Conservation (phyloP, 257 asterid genomes). For the Thymus quinquecostatus region DNA sequence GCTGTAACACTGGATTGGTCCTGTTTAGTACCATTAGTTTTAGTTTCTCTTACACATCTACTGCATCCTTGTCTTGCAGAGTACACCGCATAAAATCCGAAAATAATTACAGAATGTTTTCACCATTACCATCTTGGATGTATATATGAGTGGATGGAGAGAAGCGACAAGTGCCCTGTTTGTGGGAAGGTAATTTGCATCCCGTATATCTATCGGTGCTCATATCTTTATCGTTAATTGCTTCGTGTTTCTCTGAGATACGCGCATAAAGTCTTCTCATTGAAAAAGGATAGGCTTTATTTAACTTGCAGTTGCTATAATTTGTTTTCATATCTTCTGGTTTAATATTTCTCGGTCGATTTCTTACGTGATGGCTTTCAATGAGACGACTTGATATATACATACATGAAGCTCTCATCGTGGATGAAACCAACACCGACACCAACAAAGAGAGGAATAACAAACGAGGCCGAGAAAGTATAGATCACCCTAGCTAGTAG, state of each 20-base stretch:
- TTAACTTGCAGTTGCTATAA: not conserved
- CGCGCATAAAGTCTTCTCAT: not conserved
- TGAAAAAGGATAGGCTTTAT: not conserved
- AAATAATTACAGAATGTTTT: slow-evolving; percentile 75
- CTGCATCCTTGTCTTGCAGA: slow-evolving; percentile 52
- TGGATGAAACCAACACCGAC: too few species aligned
- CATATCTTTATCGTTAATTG: slow-evolving; percentile 22
- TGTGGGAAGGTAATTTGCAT: slow-evolving; percentile 73
- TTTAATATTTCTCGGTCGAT: too few species aligned
- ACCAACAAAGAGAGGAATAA: too few species aligned
- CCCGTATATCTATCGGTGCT: not conserved
- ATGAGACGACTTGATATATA: too few species aligned
- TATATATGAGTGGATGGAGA: slow-evolving; percentile 99
- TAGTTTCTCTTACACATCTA: slow-evolving; percentile 8
- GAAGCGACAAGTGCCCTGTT: slow-evolving; percentile 94
- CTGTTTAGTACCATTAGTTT: too few species aligned
- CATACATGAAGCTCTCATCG: too few species aligned
- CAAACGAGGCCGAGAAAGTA: not conserved
- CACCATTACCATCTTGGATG: slow-evolving; percentile 98
- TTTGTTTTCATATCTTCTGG: not conserved
- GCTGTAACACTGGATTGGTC: too few species aligned
- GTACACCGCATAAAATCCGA: slow-evolving; percentile 84
- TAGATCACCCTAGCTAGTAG: slow-evolving; percentile 11
- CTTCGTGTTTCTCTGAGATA: slow-evolving; percentile 4
- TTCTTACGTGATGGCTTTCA: too few species aligned